A percentile compares a stretch with the other conserved stretches of the same genome.
These are phyloP conservation scores for Raddia distichophylla DNA, from an alignment of 176 grass and related monocot genomes.

Conservation along the genomic window DNA sequence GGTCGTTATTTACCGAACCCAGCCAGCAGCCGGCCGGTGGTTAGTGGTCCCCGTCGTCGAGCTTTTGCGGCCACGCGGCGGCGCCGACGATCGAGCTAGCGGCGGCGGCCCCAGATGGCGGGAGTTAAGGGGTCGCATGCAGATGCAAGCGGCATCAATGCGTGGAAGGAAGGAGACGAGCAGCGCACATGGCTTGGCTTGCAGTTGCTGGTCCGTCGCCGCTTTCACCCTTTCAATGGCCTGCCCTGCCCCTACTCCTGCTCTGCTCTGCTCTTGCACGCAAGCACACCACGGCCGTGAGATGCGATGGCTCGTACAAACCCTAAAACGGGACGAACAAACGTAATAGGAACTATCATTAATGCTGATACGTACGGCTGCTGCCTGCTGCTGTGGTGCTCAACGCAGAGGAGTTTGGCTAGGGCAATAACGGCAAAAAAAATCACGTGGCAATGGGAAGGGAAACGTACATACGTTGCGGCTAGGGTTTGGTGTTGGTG, in stretches of 20 bases:
- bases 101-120: background rate
- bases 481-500: background rate
- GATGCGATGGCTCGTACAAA: background rate
- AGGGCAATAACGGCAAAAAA: background rate
- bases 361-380: background rate
- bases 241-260: too few relatives aligned
- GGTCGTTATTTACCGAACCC: constrained; percentile 20
- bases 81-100: background rate
- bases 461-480: too few relatives aligned
- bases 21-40: constrained; percentile 10
- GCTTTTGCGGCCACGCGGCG: too few relatives aligned
- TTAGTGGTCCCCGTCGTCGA: background rate
- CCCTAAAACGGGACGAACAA: background rate
- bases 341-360: background rate
- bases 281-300: background rate
- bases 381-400: background rate
- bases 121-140: background rate
- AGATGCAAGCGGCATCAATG: background rate
- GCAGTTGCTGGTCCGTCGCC: background rate
- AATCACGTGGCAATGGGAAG: background rate
- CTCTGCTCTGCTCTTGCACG: background rate
- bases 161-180: background rate
- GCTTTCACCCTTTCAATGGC: constrained; percentile 29
- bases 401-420: background rate
- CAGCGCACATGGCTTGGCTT: constrained; percentile 24